These are phyloP conservation scores for Cladorrhinum sp. DNA, from an alignment of 2,329 filamentous ascomycete genomes.

Conservation along the genomic window DNA sequence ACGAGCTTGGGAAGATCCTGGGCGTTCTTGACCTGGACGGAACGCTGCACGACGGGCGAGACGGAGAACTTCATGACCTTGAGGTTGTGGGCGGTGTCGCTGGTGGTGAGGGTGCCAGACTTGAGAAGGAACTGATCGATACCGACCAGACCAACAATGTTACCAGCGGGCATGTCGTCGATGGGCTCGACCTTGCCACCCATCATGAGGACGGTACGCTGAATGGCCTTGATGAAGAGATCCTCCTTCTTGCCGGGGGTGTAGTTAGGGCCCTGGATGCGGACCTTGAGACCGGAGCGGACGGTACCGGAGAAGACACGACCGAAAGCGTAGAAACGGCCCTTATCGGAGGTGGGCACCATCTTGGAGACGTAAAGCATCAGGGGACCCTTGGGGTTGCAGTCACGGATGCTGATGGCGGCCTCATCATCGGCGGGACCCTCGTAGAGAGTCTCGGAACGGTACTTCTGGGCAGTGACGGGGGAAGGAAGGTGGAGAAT, in stretches of 20 bases:
- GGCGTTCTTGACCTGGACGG: slow-evolving; percentile 99
- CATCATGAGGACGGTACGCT: slow-evolving; percentile 99
- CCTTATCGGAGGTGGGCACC: slow-evolving; percentile 99
- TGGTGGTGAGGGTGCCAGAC: slow-evolving; percentile 98
- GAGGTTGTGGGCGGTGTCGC: slow-evolving; percentile 97
- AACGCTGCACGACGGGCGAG: slow-evolving; percentile 96
- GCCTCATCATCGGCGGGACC: slow-evolving; percentile 89
- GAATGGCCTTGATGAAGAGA: slow-evolving; percentile 98
- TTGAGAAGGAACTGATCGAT: slow-evolving; percentile 99
- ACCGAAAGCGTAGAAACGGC: slow-evolving; percentile 99
- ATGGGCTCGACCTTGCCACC: slow-evolving; percentile 98
- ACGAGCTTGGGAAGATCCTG: slow-evolving; percentile 99
- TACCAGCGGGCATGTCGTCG: slow-evolving; percentile 97
- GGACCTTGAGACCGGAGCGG: slow-evolving; percentile 96
- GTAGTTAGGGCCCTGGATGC: slow-evolving; percentile 99
- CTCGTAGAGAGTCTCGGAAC: slow-evolving; percentile 98
- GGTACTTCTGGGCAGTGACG: slow-evolving; percentile 93
- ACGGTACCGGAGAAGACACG: slow-evolving; percentile 99
- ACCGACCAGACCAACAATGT: slow-evolving; percentile 99
- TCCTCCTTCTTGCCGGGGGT: slow-evolving; percentile 97
- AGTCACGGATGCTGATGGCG: slow-evolving; percentile 96
- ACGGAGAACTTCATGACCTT: slow-evolving; percentile 99
- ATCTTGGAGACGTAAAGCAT: slow-evolving; percentile 99
- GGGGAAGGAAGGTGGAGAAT: slow-evolving; percentile 98
- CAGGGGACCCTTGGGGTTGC: slow-evolving; percentile 94